Percentiles rank a stretch among this genome's conserved stretches.
These are phyloP conservation scores for Angomonas deanei DNA, from an alignment of 208 protist genomes.

Conservation along the genomic window DNA sequence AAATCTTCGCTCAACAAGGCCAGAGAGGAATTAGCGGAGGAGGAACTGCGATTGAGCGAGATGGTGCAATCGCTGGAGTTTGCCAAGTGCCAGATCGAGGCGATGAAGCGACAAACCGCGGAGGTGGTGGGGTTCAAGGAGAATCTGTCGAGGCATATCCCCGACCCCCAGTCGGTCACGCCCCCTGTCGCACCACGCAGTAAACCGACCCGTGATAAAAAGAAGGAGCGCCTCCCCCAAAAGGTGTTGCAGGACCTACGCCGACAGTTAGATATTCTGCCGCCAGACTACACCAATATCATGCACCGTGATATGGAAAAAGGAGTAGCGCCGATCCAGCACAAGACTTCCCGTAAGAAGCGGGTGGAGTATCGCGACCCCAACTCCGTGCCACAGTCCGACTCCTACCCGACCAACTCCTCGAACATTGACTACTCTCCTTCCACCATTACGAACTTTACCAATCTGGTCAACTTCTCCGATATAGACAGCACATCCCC, in stretches of 20 bases:
- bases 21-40: constrained; percentile 35
- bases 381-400: neutral
- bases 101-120: constrained; percentile 8
- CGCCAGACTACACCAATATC: neutral
- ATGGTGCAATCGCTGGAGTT: constrained; percentile 40
- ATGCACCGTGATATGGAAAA: neutral
- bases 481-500: constrained; percentile 44
- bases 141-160: constrained; percentile 10
- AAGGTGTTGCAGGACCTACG: constrained; percentile 7
- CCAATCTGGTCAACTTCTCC: constrained; percentile 59
- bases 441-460: constrained; percentile 49
- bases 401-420: constrained; percentile 1
- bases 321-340: neutral
- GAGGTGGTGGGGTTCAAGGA: constrained; percentile 6
- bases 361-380: neutral
- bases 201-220: neutral
- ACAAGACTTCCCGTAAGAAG: neutral
- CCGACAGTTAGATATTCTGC: neutral
- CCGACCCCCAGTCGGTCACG: neutral
- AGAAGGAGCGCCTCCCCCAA: constrained; percentile 9
- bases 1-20: constrained; percentile 21
- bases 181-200: too few species aligned
- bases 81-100: constrained; percentile 26
- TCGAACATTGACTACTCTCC: constrained; percentile 1
- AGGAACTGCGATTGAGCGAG: constrained; percentile 39